Evolutionary conservation across 768 basidiomycete genomes (phyloP).

Genomic region (Postia placenta): DNA sequence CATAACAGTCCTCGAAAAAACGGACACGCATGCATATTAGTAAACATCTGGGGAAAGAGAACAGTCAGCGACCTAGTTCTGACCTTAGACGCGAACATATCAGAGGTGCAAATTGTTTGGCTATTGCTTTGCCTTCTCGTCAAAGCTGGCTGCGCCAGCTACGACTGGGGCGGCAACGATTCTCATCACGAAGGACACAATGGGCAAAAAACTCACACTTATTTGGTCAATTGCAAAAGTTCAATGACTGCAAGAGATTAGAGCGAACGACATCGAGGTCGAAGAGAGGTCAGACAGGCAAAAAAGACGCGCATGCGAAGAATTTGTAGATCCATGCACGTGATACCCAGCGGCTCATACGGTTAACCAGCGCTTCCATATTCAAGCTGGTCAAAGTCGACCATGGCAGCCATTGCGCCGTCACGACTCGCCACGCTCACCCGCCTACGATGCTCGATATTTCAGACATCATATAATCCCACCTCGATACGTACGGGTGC

Average conservation of each 20-base stretch:
- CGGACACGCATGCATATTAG: background rate
- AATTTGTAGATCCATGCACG: too few species aligned
- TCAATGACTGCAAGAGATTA: slow-evolving; percentile 75
- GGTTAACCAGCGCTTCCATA: too few species aligned
- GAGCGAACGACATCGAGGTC: slow-evolving; percentile 49
- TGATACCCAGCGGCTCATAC: too few species aligned
- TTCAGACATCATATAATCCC: slow-evolving; percentile 89
- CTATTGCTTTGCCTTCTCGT: slow-evolving; percentile 25
- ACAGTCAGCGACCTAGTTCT: background rate
- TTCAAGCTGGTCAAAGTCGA: too few species aligned
- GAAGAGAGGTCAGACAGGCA: too few species aligned
- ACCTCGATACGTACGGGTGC: slow-evolving; percentile 76
- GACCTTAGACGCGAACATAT: slow-evolving; percentile 2
- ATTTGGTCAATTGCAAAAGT: slow-evolving; percentile 26
- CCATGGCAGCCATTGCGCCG: slow-evolving; percentile 32
- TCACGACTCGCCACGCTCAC: slow-evolving; percentile 55
- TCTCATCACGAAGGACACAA: slow-evolving; percentile 14
- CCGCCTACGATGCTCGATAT: slow-evolving; percentile 64
- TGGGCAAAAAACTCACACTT: slow-evolving; percentile 7
- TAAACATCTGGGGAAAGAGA: background rate
- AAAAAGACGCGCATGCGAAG: too few species aligned
- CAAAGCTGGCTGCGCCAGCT: slow-evolving; percentile 18
- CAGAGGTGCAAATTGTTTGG: slow-evolving; percentile 26
- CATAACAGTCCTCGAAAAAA: background rate
- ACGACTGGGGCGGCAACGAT: slow-evolving; percentile 26